Evolutionary conservation across 1,284 basidiomycete genomes (phyloP), one percentile per base, ranked within the genome.

Genomic region (Earliella scabrosa): DNA sequence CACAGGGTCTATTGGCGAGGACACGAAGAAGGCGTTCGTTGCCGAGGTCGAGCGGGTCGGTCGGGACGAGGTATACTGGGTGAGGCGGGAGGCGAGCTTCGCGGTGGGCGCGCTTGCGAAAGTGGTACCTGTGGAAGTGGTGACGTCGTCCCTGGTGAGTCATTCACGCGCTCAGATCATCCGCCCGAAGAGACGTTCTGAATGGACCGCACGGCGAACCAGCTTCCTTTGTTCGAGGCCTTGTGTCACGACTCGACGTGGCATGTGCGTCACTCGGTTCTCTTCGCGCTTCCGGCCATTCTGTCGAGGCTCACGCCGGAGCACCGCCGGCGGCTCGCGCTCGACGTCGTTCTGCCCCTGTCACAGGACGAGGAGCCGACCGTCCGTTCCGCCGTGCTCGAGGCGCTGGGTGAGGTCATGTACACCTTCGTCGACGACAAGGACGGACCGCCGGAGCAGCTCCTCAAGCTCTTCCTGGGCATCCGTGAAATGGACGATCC

Each of bases 401-500:
- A 98, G 69, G 84, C 93, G 32, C 83, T 98, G 7, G 97, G 96
- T 6, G 96, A 98, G 71, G 85, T 96, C 23, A 86, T 98, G 60
- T 87, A 93, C 71, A 86, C 93, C 5, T 99, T 99, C 70, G 79
- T 84, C 52, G 76, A 82, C 20, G 83, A 87, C 63, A 75, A 79
- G 8, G 78, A 74, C 16, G 92, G 91, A 0, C 90, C 90, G 9
- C 96, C 96, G 1, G 70, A 81, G n/a, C 85, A 93, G 68, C 81
- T 98, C 1, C 69, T 98, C 8, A 78, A 82, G 23, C 80, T 96
- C 51, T 98, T 73, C 61, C 63, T 72, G 26, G 71, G 71, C 10
- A 53, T 71, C 21, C 60, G 66, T 24, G 67, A 69, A 46, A 59
- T 54, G 24, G 56, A 66, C 21, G 66, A 63, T 40, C 48, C 59